Evolutionary conservation across 2,329 filamentous ascomycete species (phyloP), one percentile per base, ranked within the genome.

Genomic region (Lachnellula arida): DNA sequence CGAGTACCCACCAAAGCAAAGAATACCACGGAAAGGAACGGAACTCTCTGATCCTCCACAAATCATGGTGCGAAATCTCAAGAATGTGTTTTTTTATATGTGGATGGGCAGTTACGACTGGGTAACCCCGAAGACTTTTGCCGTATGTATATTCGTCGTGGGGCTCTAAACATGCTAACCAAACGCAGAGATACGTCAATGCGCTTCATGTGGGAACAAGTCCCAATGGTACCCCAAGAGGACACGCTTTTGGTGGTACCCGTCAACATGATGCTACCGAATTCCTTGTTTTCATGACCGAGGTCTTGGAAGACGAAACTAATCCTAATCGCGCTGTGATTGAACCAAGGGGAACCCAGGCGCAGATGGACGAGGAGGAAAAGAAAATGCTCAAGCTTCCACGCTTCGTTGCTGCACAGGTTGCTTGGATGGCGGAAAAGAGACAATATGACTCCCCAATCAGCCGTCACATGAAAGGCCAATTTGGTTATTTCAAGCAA

Each of bases 261-360:
- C 76, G 53, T 25, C 93, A 97, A 69, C 94, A 97, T 72, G 94
- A 99, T 67, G 88, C 91, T 1, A 88, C 92, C 62, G 94, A 97
- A 66, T 96, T 96, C 63, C 85, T 93, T 62, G 84, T 85, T 46
- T 96, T 95, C 67, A 72, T 97, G 25, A 79, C 96, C 39, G 85
- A 89, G 52, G 86, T 88, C 62, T 77, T 97, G 12, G 87, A 93
- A 64, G 89, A 94, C 68, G 94, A 99, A 72, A 85, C 95, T 5
- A 95, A 96, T 69, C 73, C 78, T 6, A 79, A 81, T 32, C 88
- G 84, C 58, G 75, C 78, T 49, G 77, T 79, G 5, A 73, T 88
- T 42, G 15, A n/a, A 3, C 39, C 42, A 85, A 81, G 17, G 28
- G 9, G 28, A 32, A 32, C 8, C 40, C 51, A 15, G 54, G 51